These are phyloP conservation scores for Candida dajiaensis DNA, from an alignment of 805 yeast genomes.

Conservation along the genomic window DNA sequence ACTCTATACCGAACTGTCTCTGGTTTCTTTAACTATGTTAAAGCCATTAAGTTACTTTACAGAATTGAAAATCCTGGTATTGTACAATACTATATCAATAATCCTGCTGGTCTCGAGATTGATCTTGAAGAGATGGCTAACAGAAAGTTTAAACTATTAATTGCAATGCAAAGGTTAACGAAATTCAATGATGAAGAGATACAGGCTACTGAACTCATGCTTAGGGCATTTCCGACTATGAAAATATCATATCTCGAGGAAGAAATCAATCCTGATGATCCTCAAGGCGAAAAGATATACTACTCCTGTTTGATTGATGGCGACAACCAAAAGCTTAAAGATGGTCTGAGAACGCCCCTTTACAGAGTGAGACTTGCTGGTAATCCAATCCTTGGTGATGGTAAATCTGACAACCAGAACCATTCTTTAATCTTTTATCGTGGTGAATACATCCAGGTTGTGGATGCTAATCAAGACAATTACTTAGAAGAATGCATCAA, in stretches of 20 bases:
- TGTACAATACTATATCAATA: conserved; percentile 36
- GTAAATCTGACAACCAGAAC: conserved; percentile 94
- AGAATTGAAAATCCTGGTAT: conserved; percentile 59
- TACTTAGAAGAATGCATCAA: conserved; percentile 91
- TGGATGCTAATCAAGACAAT: conserved; percentile 96
- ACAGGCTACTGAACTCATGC: conserved; percentile 59
- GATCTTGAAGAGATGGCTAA: conserved; percentile 69
- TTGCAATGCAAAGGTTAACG: conserved; percentile 84
- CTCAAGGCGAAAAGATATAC: conserved; percentile 25
- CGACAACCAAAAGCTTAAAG: conserved; percentile 44
- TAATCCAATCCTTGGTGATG: conserved; percentile 93
- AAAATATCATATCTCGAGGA: conserved; percentile 50
- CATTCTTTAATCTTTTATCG: conserved; percentile 80
- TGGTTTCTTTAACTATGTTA: conserved; percentile 75
- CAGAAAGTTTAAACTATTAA: conserved; percentile 72
- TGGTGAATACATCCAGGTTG: conserved; percentile 91
- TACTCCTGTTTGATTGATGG: conserved; percentile 72
- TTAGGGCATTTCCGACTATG: conserved; percentile 68
- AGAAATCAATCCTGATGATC: conserved; percentile 25
- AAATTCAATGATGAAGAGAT: conserved; percentile 59
- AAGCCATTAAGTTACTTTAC: conserved; percentile 65
- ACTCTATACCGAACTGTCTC: conserved; percentile 78
- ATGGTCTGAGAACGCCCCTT: conserved; percentile 53
- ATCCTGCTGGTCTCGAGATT: conserved; percentile 52
- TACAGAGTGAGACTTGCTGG: conserved; percentile 78